Evolutionary conservation across 257 asterid genomes (phyloP).

Genomic region (Solanum chiquidenum): DNA sequence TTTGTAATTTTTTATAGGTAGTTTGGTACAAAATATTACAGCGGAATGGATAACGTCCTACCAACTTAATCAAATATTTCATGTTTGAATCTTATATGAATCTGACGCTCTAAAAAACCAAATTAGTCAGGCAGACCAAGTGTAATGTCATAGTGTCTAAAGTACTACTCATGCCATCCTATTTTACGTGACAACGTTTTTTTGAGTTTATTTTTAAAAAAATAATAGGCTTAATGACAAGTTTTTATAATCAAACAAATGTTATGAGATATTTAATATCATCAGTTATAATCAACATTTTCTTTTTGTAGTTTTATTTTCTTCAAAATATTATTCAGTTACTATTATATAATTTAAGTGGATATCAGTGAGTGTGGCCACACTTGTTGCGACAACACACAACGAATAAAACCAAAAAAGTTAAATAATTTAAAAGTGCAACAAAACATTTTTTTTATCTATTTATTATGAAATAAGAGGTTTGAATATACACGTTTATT

Average conservation of each 20-base stretch:
- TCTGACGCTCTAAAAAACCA: neutral
- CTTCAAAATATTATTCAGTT: neutral
- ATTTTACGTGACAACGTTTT: too few relatives aligned
- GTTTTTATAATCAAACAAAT: neutral
- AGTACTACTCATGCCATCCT: too few relatives aligned
- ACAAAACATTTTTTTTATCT: neutral
- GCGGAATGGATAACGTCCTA: neutral
- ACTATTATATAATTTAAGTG: neutral
- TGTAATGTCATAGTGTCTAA: too few relatives aligned
- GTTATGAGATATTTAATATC: neutral
- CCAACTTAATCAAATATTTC: too few relatives aligned
- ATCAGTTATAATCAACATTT: neutral
- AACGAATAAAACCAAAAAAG: neutral
- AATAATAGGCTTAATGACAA: neutral
- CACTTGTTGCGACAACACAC: neutral
- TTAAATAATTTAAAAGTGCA: neutral
- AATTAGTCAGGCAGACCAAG: neutral
- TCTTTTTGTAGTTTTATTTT: too few relatives aligned
- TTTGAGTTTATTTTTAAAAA: too few relatives aligned
- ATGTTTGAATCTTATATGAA: too few relatives aligned
- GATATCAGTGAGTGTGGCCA: neutral
- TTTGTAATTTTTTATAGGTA: neutral
- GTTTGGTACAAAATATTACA: neutral
- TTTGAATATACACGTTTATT: neutral
- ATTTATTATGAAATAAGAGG: neutral